Conservation (phyloP, 2,329 filamentous ascomycete species). For the Ophiostoma fasciatum region DNA sequence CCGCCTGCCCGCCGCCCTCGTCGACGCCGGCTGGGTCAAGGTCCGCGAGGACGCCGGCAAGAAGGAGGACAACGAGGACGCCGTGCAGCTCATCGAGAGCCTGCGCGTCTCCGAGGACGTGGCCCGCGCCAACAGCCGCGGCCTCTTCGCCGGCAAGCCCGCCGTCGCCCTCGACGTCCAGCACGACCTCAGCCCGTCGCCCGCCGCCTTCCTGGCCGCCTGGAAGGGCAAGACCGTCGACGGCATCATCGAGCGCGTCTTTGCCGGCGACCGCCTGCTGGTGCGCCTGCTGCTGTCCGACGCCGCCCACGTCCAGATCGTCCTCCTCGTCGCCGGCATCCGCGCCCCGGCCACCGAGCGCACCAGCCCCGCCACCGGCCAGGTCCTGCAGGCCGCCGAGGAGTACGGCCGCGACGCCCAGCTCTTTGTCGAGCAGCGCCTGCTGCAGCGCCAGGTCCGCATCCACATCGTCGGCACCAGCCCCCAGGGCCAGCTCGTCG, state of each 20-base stretch:
- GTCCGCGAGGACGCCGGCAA: conserved; percentile 86
- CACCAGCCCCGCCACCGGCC: conserved; percentile 60
- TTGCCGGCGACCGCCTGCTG: conserved; percentile 82
- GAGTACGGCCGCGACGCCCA: conserved; percentile 82
- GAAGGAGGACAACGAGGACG: conserved; percentile 74
- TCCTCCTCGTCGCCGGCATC: conserved; percentile 79
- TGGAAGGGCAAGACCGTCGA: conserved; percentile 79
- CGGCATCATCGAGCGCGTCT: conserved; percentile 76
- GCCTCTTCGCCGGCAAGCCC: conserved; percentile 57
- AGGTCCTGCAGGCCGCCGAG: conserved; percentile 72
- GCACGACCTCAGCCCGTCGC: conserved; percentile 59
- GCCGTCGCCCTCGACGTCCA: conserved; percentile 60
- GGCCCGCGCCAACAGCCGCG: conserved; percentile 65
- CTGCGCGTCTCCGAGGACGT: conserved; percentile 63
- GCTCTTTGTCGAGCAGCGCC: conserved; percentile 68
- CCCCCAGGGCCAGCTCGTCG: conserved; percentile 84
- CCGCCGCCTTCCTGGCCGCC: conserved; percentile 64
- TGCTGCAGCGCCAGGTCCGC: conserved; percentile 76
- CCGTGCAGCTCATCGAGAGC: conserved; percentile 56
- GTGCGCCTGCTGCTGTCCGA: conserved; percentile 68
- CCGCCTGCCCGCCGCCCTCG: conserved; percentile 63
- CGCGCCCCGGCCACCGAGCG: conserved; percentile 82
- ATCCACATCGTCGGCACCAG: conserved; percentile 75
- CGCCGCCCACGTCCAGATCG: conserved; percentile 74
- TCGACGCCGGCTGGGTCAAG: conserved; percentile 85